Evolutionary conservation across 768 basidiomycete genomes (phyloP).

Genomic region (Cubamyces sp.): DNA sequence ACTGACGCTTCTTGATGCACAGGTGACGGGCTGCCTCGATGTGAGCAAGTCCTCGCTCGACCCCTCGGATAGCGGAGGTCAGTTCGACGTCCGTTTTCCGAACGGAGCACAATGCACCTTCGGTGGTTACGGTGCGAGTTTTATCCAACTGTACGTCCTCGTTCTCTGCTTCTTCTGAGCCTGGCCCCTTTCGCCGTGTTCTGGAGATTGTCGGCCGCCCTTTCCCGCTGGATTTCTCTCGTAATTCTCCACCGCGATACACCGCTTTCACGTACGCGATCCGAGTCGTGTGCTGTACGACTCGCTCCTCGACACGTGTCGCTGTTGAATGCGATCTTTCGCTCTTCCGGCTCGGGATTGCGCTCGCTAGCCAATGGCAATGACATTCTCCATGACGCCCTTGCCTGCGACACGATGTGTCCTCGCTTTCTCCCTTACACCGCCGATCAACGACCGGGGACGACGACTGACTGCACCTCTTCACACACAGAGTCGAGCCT

Average conservation of each 20-base stretch:
- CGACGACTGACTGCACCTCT: neutral
- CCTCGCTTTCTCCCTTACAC: neutral
- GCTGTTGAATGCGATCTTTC: conserved; percentile 5
- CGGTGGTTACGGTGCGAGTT: conserved; percentile 55
- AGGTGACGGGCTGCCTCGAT: conserved; percentile 48
- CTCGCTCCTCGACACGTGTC: conserved; percentile 14
- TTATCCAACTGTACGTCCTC: conserved; percentile 50
- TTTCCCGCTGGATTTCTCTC: conserved; percentile 4
- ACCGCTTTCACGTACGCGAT: conserved; percentile 6
- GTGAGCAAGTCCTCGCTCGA: conserved; percentile 36
- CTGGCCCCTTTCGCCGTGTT: conserved; percentile 5
- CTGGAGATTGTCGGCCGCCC: conserved; percentile 1
- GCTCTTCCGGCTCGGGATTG: conserved; percentile 1
- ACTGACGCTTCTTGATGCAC: conserved; percentile 1
- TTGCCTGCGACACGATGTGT: conserved; percentile 1
- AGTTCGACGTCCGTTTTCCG: conserved; percentile 54
- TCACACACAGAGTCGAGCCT: conserved; percentile 47
- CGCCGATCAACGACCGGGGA: conserved; percentile 1
- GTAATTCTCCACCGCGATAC: conserved; percentile 9
- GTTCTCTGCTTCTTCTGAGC: neutral
- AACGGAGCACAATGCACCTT: conserved; percentile 58
- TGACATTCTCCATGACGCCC: conserved; percentile 2
- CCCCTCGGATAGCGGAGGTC: conserved; percentile 47
- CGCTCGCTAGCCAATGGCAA: conserved; percentile 7
- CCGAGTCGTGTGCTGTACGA: neutral